Evolutionary conservation across 306 rosid genomes (phyloP), one percentile per base, ranked within the genome.

Genomic region (Dryas octopetala): DNA sequence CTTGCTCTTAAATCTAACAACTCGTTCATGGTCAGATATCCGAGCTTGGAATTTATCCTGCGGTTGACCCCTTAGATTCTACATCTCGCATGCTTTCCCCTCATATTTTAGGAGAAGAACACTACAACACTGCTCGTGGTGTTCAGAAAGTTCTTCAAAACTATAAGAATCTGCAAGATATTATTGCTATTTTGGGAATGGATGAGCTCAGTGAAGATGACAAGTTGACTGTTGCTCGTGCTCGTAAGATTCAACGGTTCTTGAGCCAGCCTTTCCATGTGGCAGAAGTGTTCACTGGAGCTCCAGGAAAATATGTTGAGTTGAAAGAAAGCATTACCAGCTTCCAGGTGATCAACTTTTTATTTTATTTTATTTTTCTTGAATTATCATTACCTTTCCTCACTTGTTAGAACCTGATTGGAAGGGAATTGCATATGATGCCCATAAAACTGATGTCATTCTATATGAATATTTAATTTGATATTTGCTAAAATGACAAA

Each of bases 71-170:
- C 60, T 78, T 91, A 0, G 98, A 95, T 85, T 95, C 97, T 70
- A 95, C 98, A 73, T 95, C 98, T 64, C 96, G 98, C 74, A 95
- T 95, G 98, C 96, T 95, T 28, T 95, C 97, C n/a, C 97, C 97
- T 15, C 96, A 87, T 75, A 90, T 90, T 76, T 89, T 91, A 92
- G 98, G 98, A 57, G 89, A 89, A 80, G 96, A 74, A 0, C 98
- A 95, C 86, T 95, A 95, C 4, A 86, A 91, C 66, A 90, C 96
- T 79, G 98, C 98, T 84, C 95, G 98, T 87, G 96, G 98, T 74
- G 97, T 91, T 49, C 98, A 95, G 86, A 88, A 91, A 62, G 93
- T 91, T 60, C 92, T 95, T 68, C 98, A 95, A 81, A 89, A 91
- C 78, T 91, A 95, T 90, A 95, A 95, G 89, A 95, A 95, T 86